phyloP scores from a whole-genome alignment of 768 basidiomycete genomes.

The Candolleomyces eurysporus region DNA sequence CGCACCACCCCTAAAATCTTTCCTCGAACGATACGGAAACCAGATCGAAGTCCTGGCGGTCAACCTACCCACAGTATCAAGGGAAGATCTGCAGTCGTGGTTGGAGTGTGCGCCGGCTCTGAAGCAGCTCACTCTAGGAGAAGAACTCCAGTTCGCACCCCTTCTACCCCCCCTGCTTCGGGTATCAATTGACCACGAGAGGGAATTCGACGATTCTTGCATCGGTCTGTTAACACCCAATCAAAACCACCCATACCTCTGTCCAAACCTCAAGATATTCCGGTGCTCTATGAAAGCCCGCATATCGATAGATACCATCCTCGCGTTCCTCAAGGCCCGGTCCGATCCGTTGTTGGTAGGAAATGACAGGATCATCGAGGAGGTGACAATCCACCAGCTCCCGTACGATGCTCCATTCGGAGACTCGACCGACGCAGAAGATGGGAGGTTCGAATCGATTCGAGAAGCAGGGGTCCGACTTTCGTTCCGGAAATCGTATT shows the following conservation, averaged over 20 bases:
- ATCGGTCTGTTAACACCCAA: neutral
- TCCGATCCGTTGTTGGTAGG: too few relatives aligned
- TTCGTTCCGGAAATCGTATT: too few relatives aligned
- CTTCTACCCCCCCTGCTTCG: too few relatives aligned
- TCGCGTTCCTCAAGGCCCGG: neutral
- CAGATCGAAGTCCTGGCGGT: neutral
- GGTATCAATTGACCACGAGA: neutral
- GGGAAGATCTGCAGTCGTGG: neutral
- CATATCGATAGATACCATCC: neutral
- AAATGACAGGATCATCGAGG: too few relatives aligned
- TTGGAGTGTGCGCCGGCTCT: neutral
- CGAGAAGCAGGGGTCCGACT: too few relatives aligned
- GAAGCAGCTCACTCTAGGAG: neutral
- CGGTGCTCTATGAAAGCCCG: neutral
- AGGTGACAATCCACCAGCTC: too few relatives aligned
- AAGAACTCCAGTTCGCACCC: neutral
- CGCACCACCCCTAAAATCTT: too few relatives aligned
- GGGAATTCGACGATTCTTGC: neutral
- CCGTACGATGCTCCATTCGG: too few relatives aligned
- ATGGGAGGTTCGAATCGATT: too few relatives aligned
- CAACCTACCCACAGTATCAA: neutral
- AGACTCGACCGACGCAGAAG: too few relatives aligned
- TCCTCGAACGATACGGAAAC: neutral
- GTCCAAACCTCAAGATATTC: neutral
- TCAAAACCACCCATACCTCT: neutral